Percentiles rank a stretch among this genome's conserved stretches.
phyloP scores from a whole-genome alignment of 192 early-diverging fungal species.

The Gryganskiella cystojenkinii region DNA sequence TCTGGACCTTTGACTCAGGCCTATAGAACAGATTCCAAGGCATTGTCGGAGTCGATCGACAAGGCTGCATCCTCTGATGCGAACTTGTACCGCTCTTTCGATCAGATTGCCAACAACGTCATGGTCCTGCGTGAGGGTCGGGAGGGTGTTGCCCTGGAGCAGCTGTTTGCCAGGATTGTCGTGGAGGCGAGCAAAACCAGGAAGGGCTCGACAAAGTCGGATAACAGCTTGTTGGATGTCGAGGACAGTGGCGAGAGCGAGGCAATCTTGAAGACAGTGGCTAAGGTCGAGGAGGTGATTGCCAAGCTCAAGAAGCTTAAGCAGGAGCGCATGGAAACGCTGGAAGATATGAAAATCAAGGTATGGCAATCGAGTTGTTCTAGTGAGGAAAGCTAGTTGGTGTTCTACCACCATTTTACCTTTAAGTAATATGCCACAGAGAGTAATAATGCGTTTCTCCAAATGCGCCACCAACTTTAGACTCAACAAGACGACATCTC shows the following conservation, averaged over 20 bases:
- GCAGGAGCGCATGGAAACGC: constrained; percentile 73
- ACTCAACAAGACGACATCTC: constrained; percentile 93
- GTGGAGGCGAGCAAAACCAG: constrained; percentile 34
- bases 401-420: not conserved
- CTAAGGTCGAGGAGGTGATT: constrained; percentile 73
- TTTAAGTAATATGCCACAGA: not conserved
- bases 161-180: constrained; percentile 55
- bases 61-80: constrained; percentile 75
- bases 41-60: constrained; percentile 81
- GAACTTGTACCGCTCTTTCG: constrained; percentile 56
- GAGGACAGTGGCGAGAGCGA: constrained; percentile 58
- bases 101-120: constrained; percentile 54
- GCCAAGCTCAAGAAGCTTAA: constrained; percentile 72
- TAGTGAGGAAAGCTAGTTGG: not conserved
- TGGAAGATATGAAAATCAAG: constrained; percentile 83
- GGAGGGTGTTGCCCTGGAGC: constrained; percentile 53
- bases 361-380: constrained; percentile 32
- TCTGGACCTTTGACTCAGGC: constrained; percentile 76
- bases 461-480: constrained; percentile 19
- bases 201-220: constrained; percentile 28
- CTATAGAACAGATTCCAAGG: constrained; percentile 81
- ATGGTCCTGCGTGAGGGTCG: constrained; percentile 57
- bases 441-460: not conserved
- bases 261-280: constrained; percentile 59
- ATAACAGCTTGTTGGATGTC: constrained; percentile 65